Evolutionary conservation across 257 asterid species (phyloP), one percentile per base, ranked within the genome.

Genomic region (Pogostemon cablin): DNA sequence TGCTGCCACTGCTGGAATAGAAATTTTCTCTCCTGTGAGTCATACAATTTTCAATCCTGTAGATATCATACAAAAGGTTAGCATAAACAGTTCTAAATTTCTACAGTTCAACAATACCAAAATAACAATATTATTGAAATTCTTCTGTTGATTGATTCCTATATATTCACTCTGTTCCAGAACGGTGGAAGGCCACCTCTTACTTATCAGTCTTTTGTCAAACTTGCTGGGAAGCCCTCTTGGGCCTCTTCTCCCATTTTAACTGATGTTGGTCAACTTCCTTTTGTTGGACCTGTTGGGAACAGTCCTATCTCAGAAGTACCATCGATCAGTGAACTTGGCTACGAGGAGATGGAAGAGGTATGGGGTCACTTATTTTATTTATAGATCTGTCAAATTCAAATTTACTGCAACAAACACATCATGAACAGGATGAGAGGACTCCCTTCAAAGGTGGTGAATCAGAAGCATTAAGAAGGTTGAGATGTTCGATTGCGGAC

Each of bases 391-490:
- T 49, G 69, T 77, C 20, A 34, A 10, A 15, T 47, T 65, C 54
- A 43, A 57, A 43, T 72, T 39, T 47, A 66, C 49, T 64, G 25
- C 68, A 67, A 79, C 48, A 54, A 47, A 55, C 68, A 41, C 37
- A 15, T 62, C 7, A 59, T 67, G 69, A 57, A 71, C 83, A 93
- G 99, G 96, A 79, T 37, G 90, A 82, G 25, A 70, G 74, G 78
- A 82, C 93, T 61, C 97, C 93, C 54, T 91, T 91, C 82, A 84
- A 44, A 85, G 99, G 99, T 49, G 97, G 99, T 72, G 99, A 91
- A 85, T 81, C 96, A 37, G 99, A 93, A 85, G 99, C 96, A 69
- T 77, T 93, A 60, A 82, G 77, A 84, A 89, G 97, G 71, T 65
- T 91, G 83, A 80, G 78, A 61, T 96, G 83, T 77, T 86, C 96